Evolutionary conservation across 2,329 filamentous ascomycete genomes (phyloP), one percentile per base, ranked within the genome.

Genomic region (Stylonectria norvegica): DNA sequence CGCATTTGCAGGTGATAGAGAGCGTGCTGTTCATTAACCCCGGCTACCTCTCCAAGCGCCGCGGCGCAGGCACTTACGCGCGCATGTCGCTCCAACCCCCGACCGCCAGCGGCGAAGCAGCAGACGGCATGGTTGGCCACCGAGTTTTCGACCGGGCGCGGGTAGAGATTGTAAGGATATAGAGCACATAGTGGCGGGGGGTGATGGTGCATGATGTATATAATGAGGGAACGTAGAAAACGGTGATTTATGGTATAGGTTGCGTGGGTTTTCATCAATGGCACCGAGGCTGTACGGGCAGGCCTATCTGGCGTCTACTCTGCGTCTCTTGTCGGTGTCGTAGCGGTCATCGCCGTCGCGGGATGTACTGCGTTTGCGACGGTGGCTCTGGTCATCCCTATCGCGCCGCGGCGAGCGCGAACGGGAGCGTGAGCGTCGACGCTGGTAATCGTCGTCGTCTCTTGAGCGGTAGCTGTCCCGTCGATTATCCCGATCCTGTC

Each of bases 1-100:
- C 40, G 16, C 9, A 23, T 25, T 20, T 23, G 15, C 22, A 95
- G 89, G 89, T 96, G 29, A 83, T 97, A 9, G 88, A 96, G 58
- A 88, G 85, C 52, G 89, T 96, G 0, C 67, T 97, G 5, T 81
- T 89, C 10, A 85, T 98, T 57, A 98, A 98, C 62, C 91, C 93
- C 0, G 91, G 93, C 5, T 83, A 81, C 35, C 68, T 95, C 22
- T 93, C 89, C 12, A 96, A 95, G 67, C 81, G 86, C 41, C 83
- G 81, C 43, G 89, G 84, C 1, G 76, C 90, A 0, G 93, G 93
- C 5, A 95, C 89, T 1, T 97, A 85, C 62, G 87, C 89, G 1
- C 81, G 84, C 36, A 77, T 98, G 73, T 79, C 79, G 15, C 67
- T 97, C 5, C 76, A 86, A 48, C 81, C 86, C 2, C 79, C 83